These are phyloP conservation scores for Conoideocrella luteorostrata DNA, from an alignment of 2,329 filamentous ascomycete species.

Conservation along the genomic window DNA sequence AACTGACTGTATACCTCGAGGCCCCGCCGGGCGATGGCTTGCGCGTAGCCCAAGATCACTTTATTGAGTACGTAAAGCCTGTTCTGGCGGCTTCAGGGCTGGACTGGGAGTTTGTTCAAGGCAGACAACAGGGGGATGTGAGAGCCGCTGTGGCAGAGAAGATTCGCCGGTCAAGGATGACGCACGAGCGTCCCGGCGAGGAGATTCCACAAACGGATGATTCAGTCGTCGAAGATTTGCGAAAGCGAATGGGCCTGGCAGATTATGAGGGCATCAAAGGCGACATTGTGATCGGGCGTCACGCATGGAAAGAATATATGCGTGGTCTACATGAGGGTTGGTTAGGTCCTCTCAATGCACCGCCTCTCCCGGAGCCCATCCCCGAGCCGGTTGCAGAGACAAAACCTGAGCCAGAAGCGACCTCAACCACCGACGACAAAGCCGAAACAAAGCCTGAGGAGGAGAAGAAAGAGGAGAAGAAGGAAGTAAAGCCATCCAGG, in stretches of 20 bases:
- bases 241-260: constrained; percentile 59
- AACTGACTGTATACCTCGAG: constrained; percentile 78
- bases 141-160: constrained; percentile 79
- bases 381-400: constrained; percentile 17
- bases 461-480: constrained; percentile 34
- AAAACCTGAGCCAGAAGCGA: constrained; percentile 13
- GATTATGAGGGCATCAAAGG: constrained; percentile 71
- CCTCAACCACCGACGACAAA: constrained; percentile 16
- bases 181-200: constrained; percentile 46
- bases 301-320: constrained; percentile 97
- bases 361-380: constrained; percentile 28
- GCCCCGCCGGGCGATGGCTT: constrained; percentile 83
- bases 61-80: constrained; percentile 92
- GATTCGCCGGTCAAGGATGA: constrained; percentile 65
- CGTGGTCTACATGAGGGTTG: constrained; percentile 92
- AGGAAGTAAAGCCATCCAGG: constrained; percentile 47
- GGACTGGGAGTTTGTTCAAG: constrained; percentile 95
- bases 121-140: constrained; percentile 86
- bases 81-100: constrained; percentile 81
- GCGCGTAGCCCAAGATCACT: constrained; percentile 83
- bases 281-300: constrained; percentile 81
- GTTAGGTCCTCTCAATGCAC: constrained; percentile 74
- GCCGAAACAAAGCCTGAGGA: constrained; percentile 27
- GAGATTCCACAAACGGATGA: constrained; percentile 42
- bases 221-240: constrained; percentile 54